phyloP scores from a whole-genome alignment of 148 eudicot genomes.

The Hydrangea macrophylla region DNA sequence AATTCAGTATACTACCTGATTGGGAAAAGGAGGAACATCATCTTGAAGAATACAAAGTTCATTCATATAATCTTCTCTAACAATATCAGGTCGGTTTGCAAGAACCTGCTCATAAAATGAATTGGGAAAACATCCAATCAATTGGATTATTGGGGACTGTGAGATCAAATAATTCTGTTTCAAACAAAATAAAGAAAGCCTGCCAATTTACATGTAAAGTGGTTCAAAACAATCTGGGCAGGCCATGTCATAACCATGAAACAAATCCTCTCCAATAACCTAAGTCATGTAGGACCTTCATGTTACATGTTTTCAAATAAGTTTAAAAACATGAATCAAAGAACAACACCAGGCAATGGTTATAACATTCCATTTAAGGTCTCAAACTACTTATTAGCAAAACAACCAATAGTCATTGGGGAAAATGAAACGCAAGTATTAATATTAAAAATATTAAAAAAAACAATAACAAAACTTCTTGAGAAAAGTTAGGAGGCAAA shows the following conservation, averaged over 20 bases:
- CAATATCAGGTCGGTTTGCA: constrained; percentile 95
- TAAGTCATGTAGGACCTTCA: not conserved
- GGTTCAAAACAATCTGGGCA: not conserved
- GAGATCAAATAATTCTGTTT: constrained; percentile 9
- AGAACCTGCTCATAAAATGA: constrained; percentile 58
- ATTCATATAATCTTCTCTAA: constrained; percentile 98
- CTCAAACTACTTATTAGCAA: not conserved
- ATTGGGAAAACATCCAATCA: constrained; percentile 5
- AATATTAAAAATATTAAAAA: no score
- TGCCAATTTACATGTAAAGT: not conserved
- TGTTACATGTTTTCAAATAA: not conserved
- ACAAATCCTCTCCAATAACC: not conserved
- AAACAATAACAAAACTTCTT: not conserved
- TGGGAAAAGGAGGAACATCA: constrained; percentile 95
- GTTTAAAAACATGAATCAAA: not conserved
- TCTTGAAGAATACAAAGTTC: constrained; percentile 99
- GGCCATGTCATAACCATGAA: not conserved
- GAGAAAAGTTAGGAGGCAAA: constrained; percentile 15
- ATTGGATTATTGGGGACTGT: constrained; percentile 14
- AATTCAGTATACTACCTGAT: constrained; percentile 52
- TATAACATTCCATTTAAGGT: not conserved
- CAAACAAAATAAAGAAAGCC: not conserved
- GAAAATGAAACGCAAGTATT: not conserved
- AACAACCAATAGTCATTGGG: not conserved
- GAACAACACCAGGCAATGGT: no score